Evolutionary conservation across 768 basidiomycete genomes (phyloP).

Genomic region (Mycena crocata): DNA sequence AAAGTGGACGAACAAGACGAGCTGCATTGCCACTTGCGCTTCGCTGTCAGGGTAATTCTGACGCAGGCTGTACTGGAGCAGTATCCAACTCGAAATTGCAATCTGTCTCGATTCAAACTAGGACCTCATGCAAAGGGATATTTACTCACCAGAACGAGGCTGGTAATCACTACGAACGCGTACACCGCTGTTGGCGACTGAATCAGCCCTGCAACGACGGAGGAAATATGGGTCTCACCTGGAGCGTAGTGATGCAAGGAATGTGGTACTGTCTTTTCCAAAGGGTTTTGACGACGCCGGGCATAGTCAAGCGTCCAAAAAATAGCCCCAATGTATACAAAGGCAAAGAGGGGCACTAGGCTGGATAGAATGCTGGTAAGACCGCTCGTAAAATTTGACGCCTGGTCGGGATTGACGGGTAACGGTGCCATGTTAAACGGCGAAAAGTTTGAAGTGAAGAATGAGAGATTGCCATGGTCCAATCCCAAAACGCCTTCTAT

Average conservation of each 20-base stretch:
- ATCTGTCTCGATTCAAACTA: constrained; percentile 48
- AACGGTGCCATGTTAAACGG: constrained; percentile 22
- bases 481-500: neutral
- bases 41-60: constrained; percentile 61
- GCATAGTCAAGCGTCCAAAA: constrained; percentile 63
- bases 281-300: constrained; percentile 55
- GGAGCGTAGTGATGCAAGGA: constrained; percentile 64
- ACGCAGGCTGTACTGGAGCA: constrained; percentile 66
- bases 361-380: constrained; percentile 51
- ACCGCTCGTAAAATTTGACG: constrained; percentile 47
- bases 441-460: neutral
- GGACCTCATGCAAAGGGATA: neutral
- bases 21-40: constrained; percentile 55
- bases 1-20: constrained; percentile 59
- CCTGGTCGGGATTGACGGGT: constrained; percentile 18
- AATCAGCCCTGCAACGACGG: constrained; percentile 14
- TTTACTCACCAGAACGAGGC: constrained; percentile 58
- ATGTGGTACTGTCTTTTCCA: constrained; percentile 63
- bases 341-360: constrained; percentile 46
- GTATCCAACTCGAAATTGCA: constrained; percentile 68
- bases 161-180: constrained; percentile 59
- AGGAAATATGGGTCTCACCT: constrained; percentile 47
- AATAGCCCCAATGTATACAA: constrained; percentile 63
- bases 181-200: constrained; percentile 53
- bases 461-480: neutral